Conservation (phyloP, 2,329 filamentous ascomycete genomes). For the Exophiala calicioides region DNA sequence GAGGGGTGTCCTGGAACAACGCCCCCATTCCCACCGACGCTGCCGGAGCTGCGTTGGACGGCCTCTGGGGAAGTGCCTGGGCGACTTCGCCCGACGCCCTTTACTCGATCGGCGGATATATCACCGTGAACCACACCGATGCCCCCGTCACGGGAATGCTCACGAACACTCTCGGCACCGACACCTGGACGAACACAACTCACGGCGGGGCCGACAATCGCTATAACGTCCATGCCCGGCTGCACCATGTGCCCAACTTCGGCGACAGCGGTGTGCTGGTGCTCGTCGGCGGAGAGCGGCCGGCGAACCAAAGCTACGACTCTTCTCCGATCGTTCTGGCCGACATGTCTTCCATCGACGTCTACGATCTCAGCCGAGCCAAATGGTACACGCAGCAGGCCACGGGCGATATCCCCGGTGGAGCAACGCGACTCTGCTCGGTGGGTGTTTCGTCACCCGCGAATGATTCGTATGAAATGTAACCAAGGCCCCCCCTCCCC, state of each 20-base stretch:
- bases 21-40: no score
- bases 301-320: background rate
- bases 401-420: background rate
- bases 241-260: background rate
- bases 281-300: background rate
- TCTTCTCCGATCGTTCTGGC: background rate
- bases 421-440: background rate
- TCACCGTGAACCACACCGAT: no score
- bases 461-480: background rate
- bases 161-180: no score
- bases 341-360: background rate
- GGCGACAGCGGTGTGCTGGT: background rate
- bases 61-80: no score
- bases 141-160: no score
- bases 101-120: no score
- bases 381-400: conserved; percentile 1
- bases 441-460: background rate
- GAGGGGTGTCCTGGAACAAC: no score
- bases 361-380: background rate
- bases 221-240: background rate
- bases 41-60: no score
- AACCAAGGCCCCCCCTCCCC: background rate
- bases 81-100: no score
- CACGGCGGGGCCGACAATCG: background rate
- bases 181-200: no score